A percentile compares a stretch with the other conserved stretches of the same genome.
These are phyloP conservation scores for Psilocybe sp. DNA, from an alignment of 768 basidiomycete species.

Conservation along the genomic window DNA sequence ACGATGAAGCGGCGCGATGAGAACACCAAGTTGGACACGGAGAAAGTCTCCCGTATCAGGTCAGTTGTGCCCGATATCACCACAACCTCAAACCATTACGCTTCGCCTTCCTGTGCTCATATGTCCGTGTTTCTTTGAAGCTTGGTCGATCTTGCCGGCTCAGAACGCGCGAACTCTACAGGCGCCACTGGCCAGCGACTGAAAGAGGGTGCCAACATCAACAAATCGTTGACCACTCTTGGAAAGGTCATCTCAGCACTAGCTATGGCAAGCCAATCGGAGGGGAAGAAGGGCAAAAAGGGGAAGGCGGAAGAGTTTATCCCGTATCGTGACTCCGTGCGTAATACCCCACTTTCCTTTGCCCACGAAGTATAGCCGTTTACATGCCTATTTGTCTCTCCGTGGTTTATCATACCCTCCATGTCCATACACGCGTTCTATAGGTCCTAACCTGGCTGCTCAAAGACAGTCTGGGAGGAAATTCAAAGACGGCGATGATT, in stretches of 20 bases:
- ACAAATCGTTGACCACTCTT: constrained; percentile 95
- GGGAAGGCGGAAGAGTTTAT: constrained; percentile 90
- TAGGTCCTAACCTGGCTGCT: constrained; percentile 97
- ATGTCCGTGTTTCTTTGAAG: constrained; percentile 31
- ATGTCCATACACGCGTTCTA: background rate
- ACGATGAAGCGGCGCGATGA: constrained; percentile 89
- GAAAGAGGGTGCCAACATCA: constrained; percentile 98
- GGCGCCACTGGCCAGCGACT: constrained; percentile 95
- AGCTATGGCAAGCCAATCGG: constrained; percentile 63
- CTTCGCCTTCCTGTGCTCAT: constrained; percentile 4
- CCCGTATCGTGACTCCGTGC: constrained; percentile 95
- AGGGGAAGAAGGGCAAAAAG: constrained; percentile 84
- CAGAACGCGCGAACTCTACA: constrained; percentile 95
- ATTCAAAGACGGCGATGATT: constrained; percentile 99
- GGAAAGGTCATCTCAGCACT: constrained; percentile 96
- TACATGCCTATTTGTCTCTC: constrained; percentile 6
- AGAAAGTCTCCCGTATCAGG: constrained; percentile 99
- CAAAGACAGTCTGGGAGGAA: constrained; percentile 96
- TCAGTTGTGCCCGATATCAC: constrained; percentile 27
- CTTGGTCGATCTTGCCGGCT: constrained; percentile 94
- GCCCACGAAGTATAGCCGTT: constrained; percentile 2
- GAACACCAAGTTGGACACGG: constrained; percentile 85
- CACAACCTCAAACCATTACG: constrained; percentile 1
- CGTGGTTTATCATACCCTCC: constrained; percentile 9
- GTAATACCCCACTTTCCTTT: constrained; percentile 24